Base-by-base conservation (phyloP, 108 stramenopile genomes). In the Nitzschia sp. region DNA sequence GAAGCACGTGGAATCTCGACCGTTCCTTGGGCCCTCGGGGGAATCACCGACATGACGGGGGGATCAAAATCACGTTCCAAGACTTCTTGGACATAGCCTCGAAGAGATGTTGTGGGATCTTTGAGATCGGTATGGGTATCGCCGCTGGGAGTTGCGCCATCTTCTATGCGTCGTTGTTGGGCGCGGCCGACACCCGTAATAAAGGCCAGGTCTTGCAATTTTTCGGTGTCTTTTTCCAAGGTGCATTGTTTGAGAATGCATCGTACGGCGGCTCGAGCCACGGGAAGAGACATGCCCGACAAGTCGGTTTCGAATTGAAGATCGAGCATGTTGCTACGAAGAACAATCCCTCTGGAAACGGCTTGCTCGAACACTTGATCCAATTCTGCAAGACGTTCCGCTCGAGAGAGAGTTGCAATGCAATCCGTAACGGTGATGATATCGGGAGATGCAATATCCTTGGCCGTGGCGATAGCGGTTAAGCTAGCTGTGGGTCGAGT, bases 361-460 rank as follows among this genome's bases (percentile, higher is more conserved):
- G 91, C 91, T 18, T 93, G 85, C 11, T 68, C 61, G 68, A 93
- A 88, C 0, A 92, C 83, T 71, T 80, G 48, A 49, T 89, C 91
- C 17, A 80, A 71, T 51, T 61, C 61, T 3, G 75, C 55, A 26
- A 59, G 48, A 26, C 70, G 36, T 46, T 66, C 72, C 15, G 78
- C 72, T 30, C 75, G 68, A 28, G 81, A 76, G 18, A 93, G 74
- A 19, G 89, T 85, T 13, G 82, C 85, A 38, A 90, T 68, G 19
- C 86, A 89, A 73, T 89, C 85, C 13, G 89, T 87, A 34, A 93
- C 54, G 17, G 92, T 93, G 29, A 93, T 87, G 47, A 93, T 90
- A 63, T 93, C 92, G 17, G 92, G 92, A 23, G 85, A 51, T 21
- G 70, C 45, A 28, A 33, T 68, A 75, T 48, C 54, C 63, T 73